Evolutionary conservation across 805 yeast species (phyloP).

Genomic region (Candida endomychidarum): DNA sequence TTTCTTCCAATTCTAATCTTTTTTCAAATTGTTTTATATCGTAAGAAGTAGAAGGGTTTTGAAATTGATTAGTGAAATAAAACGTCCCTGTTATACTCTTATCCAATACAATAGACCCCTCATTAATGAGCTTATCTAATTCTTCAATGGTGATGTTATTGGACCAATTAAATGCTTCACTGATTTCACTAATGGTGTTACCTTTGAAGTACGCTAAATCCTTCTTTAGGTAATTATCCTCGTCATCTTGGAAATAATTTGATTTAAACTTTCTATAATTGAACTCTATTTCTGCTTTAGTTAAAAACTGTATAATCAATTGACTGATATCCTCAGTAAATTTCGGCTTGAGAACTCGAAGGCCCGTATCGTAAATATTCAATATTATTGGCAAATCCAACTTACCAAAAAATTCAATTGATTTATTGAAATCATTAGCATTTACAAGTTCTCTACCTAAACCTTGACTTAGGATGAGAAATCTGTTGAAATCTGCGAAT

Average conservation of each 20-base stretch:
- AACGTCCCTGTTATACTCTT: constrained; percentile 65
- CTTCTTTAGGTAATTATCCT: constrained; percentile 18
- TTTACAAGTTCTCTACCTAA: constrained; percentile 64
- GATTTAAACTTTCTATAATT: constrained; percentile 23
- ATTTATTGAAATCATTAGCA: constrained; percentile 63
- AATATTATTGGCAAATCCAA: constrained; percentile 58
- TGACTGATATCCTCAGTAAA: constrained; percentile 23
- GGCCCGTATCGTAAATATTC: constrained; percentile 33
- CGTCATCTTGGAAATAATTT: constrained; percentile 17
- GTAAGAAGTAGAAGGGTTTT: neutral
- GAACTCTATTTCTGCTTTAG: constrained; percentile 24
- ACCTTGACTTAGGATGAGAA: constrained; percentile 34
- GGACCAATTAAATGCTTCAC: constrained; percentile 61
- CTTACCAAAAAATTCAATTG: constrained; percentile 56
- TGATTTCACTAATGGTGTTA: constrained; percentile 40
- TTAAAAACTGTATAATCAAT: constrained; percentile 25
- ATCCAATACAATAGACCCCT: constrained; percentile 63
- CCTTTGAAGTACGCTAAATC: constrained; percentile 30
- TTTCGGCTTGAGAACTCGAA: constrained; percentile 32
- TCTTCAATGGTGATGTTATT: constrained; percentile 65
- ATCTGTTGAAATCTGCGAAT: constrained; percentile 43
- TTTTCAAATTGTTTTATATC: constrained; percentile 2
- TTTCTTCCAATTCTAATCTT: constrained; percentile 8
- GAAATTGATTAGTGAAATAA: constrained; percentile 51
- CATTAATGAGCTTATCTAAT: constrained; percentile 54